phyloP scores from a whole-genome alignment of 2,329 filamentous ascomycete species.

The Apiospora kogelbergensis region DNA sequence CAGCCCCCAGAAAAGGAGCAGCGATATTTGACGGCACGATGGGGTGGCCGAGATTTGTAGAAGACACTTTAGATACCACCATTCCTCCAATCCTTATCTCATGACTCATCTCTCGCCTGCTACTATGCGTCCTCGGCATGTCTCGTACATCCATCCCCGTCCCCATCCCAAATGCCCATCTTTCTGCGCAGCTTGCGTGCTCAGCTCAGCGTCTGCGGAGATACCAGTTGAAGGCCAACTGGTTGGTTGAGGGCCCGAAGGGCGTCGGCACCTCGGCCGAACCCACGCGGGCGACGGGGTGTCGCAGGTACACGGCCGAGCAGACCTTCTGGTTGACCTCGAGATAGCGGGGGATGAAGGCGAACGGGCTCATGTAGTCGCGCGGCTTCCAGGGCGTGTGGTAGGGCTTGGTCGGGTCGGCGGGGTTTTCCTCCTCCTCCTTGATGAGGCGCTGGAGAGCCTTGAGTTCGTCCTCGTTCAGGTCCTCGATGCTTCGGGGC shows the following conservation, averaged over 20 bases:
- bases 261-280: constrained; percentile 82
- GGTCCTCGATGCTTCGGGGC: constrained; percentile 35
- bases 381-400: constrained; percentile 87
- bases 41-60: neutral
- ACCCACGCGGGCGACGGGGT: constrained; percentile 86
- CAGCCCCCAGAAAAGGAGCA: neutral
- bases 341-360: constrained; percentile 91
- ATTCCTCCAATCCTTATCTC: neutral
- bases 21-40: neutral
- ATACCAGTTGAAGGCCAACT: constrained; percentile 94
- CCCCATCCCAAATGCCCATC: neutral
- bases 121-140: neutral
- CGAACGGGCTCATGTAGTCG: constrained; percentile 86
- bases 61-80: neutral
- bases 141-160: neutral
- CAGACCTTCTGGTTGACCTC: constrained; percentile 98
- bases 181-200: neutral
- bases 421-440: constrained; percentile 70
- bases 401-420: constrained; percentile 79
- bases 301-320: constrained; percentile 89
- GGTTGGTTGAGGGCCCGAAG: constrained; percentile 67
- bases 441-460: constrained; percentile 58
- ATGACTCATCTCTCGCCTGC: neutral
- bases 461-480: constrained; percentile 52
- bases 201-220: constrained; percentile 67